Conservation (phyloP, 345 rosid species). For the Brassica juncea region DNA sequence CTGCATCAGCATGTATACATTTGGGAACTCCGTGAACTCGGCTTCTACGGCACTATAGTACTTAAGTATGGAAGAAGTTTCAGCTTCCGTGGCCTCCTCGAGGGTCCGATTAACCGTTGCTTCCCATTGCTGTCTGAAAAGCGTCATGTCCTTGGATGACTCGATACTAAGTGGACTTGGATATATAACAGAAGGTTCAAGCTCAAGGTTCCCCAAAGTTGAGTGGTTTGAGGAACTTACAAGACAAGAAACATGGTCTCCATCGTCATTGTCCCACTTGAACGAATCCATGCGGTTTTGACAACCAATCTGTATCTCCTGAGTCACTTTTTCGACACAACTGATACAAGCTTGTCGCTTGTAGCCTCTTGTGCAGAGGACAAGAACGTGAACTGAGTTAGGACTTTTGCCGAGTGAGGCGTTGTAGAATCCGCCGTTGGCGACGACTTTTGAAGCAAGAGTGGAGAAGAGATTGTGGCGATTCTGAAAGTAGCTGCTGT, state of each 20-base stretch:
- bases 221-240: neutral
- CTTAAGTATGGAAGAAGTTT: neutral
- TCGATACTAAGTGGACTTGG: neutral
- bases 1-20: neutral
- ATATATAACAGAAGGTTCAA: neutral
- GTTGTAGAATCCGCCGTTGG: neutral
- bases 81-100: neutral
- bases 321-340: neutral
- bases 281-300: neutral
- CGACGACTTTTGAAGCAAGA: neutral
- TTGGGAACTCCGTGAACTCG: neutral
- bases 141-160: neutral
- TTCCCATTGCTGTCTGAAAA: neutral
- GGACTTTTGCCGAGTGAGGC: neutral
- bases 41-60: neutral
- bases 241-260: neutral
- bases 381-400: neutral
- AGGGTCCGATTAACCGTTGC: neutral
- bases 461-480: neutral
- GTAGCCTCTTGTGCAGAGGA: neutral
- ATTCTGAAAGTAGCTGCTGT: neutral
- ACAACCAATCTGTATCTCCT: neutral
- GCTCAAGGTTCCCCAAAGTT: neutral
- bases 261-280: neutral
- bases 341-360: neutral